These are phyloP conservation scores for Colletotrichum truncatum DNA, from an alignment of 2,329 filamentous ascomycete genomes.

Conservation along the genomic window DNA sequence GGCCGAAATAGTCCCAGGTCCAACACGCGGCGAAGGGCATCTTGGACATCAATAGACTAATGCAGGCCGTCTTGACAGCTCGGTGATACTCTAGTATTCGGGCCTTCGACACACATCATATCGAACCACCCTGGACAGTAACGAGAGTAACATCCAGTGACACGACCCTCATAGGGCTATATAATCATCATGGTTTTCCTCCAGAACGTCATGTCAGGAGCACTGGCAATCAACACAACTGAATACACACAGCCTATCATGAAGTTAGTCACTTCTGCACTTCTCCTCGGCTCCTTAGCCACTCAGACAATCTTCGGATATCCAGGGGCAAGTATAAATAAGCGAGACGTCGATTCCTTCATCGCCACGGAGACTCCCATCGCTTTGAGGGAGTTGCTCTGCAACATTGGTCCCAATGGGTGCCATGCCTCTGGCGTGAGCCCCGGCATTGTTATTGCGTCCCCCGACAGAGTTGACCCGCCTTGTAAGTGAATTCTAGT, in stretches of 20 bases:
- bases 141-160: too few relatives aligned
- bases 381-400: conserved; percentile 61
- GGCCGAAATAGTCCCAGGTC: conserved; percentile 6
- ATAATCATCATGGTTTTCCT: conserved; percentile 27
- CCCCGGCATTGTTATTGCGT: conserved; percentile 65
- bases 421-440: conserved; percentile 56
- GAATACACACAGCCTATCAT: conserved; percentile 51
- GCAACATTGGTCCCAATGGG: conserved; percentile 67
- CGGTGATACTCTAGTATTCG: conserved; percentile 28
- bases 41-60: conserved; percentile 10
- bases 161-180: background rate
- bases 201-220: conserved; percentile 20
- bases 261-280: conserved; percentile 58
- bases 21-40: background rate
- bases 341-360: conserved; percentile 61
- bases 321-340: conserved; percentile 52
- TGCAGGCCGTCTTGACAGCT: conserved; percentile 24
- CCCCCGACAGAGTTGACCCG: conserved; percentile 61
- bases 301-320: conserved; percentile 60
- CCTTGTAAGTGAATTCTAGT: conserved; percentile 58
- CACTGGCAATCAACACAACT: conserved; percentile 24
- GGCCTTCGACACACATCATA: conserved; percentile 26
- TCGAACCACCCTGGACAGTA: background rate
- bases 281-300: conserved; percentile 61
- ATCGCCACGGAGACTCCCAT: conserved; percentile 61